Evolutionary conservation across 306 rosid species (phyloP).

Genomic region (Ceratonia siliqua): DNA sequence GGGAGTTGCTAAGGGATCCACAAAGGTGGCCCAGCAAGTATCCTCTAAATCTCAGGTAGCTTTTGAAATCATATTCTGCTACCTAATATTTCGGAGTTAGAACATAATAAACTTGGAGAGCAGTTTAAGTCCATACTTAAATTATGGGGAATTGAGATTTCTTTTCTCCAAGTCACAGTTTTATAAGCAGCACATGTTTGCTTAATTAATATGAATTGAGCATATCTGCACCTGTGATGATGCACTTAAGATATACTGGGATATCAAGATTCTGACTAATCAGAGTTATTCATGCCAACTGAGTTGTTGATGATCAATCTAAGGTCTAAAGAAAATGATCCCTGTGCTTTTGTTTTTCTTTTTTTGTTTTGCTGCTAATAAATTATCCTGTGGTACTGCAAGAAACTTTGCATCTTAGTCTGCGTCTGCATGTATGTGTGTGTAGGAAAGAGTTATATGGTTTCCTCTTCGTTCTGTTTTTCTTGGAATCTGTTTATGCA

Average conservation of each 20-base stretch:
- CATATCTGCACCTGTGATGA: not conserved
- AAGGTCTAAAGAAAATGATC: not conserved
- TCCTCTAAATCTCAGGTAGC: conserved; percentile 71
- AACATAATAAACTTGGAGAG: not conserved
- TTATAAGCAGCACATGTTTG: not conserved
- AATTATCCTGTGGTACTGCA: not conserved
- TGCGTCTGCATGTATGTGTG: not conserved
- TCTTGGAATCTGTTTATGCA: not conserved
- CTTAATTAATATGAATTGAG: not conserved
- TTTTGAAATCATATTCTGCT: not conserved
- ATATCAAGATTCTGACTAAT: not conserved
- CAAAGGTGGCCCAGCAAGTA: conserved; percentile 57
- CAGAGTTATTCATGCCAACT: not conserved
- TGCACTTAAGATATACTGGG: too few species aligned
- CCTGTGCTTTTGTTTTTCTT: not conserved
- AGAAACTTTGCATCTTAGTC: not conserved
- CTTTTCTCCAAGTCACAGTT: too few species aligned
- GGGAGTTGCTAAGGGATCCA: conserved; percentile 61
- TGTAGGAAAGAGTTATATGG: not conserved
- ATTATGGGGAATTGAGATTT: not conserved
- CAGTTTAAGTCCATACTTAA: not conserved
- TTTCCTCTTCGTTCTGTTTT: not conserved
- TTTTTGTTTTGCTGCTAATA: not conserved
- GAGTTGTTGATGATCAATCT: not conserved
- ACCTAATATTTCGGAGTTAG: not conserved